Conservation (phyloP, 768 basidiomycete species). For the Macrolepiota fuliginosa region DNA sequence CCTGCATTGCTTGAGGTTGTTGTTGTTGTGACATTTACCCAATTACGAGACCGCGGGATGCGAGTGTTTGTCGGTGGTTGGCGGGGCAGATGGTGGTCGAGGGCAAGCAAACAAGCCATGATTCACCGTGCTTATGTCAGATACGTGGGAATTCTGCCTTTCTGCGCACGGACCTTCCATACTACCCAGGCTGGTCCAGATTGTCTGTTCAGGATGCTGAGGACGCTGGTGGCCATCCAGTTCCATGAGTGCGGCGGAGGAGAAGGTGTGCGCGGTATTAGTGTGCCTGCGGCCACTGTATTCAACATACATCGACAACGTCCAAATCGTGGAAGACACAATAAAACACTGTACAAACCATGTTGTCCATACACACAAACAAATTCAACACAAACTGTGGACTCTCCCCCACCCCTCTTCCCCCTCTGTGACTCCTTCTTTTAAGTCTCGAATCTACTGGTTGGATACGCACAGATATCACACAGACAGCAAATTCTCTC, state of each 20-base stretch:
- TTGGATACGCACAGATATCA: background rate
- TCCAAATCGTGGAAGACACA: conserved; percentile 74
- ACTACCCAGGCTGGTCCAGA: conserved; percentile 11
- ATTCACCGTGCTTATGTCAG: conserved; percentile 49
- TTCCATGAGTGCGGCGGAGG: conserved; percentile 25
- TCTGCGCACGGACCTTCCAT: conserved; percentile 55
- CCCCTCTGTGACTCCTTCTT: background rate
- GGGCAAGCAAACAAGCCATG: conserved; percentile 43
- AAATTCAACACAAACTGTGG: conserved; percentile 20
- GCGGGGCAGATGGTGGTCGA: conserved; percentile 43
- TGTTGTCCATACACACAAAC: conserved; percentile 45
- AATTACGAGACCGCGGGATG: conserved; percentile 26
- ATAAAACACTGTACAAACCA: conserved; percentile 66
- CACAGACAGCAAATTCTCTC: background rate
- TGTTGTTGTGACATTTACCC: conserved; percentile 48
- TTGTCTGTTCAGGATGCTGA: conserved; percentile 9
- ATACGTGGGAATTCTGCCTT: conserved; percentile 54
- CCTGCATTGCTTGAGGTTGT: conserved; percentile 54
- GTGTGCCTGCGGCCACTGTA: conserved; percentile 52
- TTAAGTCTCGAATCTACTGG: too few species aligned
- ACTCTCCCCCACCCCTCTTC: background rate
- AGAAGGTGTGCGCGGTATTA: conserved; percentile 33
- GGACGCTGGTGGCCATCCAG: background rate
- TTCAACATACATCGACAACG: conserved; percentile 63
- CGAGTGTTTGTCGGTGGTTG: conserved; percentile 36